A percentile compares a stretch with the other conserved stretches of the same genome.
Conservation (phyloP, 495 filamentous ascomycete genomes). For the Tuber brumale region DNA sequence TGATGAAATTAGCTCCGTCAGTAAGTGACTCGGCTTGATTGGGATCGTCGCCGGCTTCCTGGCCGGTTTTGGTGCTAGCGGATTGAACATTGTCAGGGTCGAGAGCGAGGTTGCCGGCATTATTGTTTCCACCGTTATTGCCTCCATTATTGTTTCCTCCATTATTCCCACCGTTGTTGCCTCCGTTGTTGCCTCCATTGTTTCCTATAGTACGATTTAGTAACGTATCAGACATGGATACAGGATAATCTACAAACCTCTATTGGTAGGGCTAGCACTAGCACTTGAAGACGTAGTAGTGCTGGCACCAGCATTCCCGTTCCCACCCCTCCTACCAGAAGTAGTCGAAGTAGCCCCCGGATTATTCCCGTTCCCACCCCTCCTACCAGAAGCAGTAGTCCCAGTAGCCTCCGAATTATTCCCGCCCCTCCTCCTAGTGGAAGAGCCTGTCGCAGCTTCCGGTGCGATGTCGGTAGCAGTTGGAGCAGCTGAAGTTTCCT, state of each 20-base stretch:
- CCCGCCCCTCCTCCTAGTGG: neutral
- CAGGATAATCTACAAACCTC: neutral
- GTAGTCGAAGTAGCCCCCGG: slow-evolving; percentile 27
- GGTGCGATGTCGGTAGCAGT: neutral
- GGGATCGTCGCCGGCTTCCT: slow-evolving; percentile 19
- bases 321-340: slow-evolving; percentile 28
- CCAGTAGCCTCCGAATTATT: slow-evolving; percentile 1
- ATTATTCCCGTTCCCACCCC: neutral
- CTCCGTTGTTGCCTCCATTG: neutral
- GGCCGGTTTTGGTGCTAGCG: slow-evolving; percentile 26
- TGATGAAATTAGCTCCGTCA: slow-evolving; percentile 58
- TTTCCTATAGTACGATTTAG: neutral
- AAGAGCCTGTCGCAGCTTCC: neutral
- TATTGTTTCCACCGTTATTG: slow-evolving; percentile 10
- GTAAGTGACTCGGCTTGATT: slow-evolving; percentile 36
- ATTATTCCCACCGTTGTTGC: neutral
- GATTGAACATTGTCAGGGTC: slow-evolving; percentile 28
- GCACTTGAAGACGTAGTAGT: neutral
- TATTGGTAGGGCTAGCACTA: neutral
- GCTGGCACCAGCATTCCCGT: slow-evolving; percentile 4
- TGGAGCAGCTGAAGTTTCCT: neutral
- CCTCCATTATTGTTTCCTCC: slow-evolving; percentile 12
- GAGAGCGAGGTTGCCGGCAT: slow-evolving; percentile 10
- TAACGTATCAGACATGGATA: neutral
- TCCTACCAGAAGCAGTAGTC: slow-evolving; percentile 16